Evolutionary conservation across 2,329 filamentous ascomycete species (phyloP).

Genomic region (Pseudocercospora ulei): DNA sequence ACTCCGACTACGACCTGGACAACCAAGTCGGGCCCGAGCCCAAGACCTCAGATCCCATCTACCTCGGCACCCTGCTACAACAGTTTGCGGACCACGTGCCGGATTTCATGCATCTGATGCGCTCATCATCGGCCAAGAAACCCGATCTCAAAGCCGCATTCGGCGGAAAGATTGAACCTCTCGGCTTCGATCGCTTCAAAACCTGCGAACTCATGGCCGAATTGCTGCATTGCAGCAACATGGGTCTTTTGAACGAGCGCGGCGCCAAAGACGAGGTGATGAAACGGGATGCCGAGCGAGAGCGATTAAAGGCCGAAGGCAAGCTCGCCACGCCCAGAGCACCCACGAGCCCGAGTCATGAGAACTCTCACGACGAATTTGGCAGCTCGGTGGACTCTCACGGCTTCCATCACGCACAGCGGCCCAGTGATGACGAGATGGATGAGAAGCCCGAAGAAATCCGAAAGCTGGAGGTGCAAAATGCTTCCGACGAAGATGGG

Average conservation of each 20-base stretch:
- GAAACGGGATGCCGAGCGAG: conserved; percentile 68
- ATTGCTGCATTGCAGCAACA: conserved; percentile 93
- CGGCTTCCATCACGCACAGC: conserved; percentile 44
- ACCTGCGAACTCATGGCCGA: conserved; percentile 98
- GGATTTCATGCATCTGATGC: conserved; percentile 84
- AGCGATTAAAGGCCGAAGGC: conserved; percentile 66
- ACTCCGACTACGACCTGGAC: conserved; percentile 95
- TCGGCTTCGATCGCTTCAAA: conserved; percentile 97
- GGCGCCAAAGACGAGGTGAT: conserved; percentile 82
- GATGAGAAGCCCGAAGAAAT: conserved; percentile 53
- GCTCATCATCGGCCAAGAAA: conserved; percentile 64
- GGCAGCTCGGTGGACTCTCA: conserved; percentile 46
- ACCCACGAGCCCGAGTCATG: conserved; percentile 49
- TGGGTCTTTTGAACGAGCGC: conserved; percentile 85
- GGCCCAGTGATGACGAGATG: conserved; percentile 37
- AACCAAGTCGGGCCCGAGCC: conserved; percentile 71
- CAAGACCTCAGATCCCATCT: conserved; percentile 86
- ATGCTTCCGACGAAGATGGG: conserved; percentile 76
- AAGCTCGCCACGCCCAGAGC: conserved; percentile 52
- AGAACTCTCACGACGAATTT: conserved; percentile 40
- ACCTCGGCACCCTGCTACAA: conserved; percentile 78
- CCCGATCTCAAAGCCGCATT: conserved; percentile 76
- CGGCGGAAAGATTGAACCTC: conserved; percentile 78
- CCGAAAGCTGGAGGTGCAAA: conserved; percentile 65
- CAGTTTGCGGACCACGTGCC: conserved; percentile 85